These are phyloP conservation scores for Diaporthe ilicicola DNA, from an alignment of 2,329 filamentous ascomycete genomes.

Conservation along the genomic window DNA sequence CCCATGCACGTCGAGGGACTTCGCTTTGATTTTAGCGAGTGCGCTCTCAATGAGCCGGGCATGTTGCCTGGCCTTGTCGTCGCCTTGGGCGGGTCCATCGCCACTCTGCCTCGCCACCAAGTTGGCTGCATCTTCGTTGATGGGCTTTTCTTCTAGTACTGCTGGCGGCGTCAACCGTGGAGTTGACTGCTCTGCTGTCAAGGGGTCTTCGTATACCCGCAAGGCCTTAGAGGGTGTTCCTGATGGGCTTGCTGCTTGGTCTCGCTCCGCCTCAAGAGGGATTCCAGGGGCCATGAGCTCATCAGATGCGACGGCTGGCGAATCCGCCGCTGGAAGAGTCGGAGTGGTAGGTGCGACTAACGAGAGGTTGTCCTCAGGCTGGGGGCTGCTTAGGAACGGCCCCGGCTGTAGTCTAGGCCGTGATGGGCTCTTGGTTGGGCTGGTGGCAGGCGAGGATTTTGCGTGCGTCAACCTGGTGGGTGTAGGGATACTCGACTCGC, in stretches of 20 bases:
- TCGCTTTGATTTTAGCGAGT: conserved; percentile 75
- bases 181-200: conserved; percentile 54
- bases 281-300: conserved; percentile 29
- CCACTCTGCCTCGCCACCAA: conserved; percentile 39
- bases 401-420: conserved; percentile 38
- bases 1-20: conserved; percentile 80
- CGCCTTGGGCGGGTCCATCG: conserved; percentile 31
- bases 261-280: background rate
- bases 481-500: conserved; percentile 59
- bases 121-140: conserved; percentile 63
- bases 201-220: conserved; percentile 71
- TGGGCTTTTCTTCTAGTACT: conserved; percentile 66
- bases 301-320: conserved; percentile 27
- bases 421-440: conserved; percentile 43
- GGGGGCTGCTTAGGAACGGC: conserved; percentile 50
- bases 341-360: conserved; percentile 59
- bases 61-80: conserved; percentile 65
- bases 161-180: conserved; percentile 50
- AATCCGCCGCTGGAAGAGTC: conserved; percentile 32
- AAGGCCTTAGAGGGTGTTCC: conserved; percentile 49
- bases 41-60: conserved; percentile 75
- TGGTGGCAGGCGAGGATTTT: conserved; percentile 50
- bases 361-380: conserved; percentile 62
- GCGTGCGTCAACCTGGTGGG: conserved; percentile 48
- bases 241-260: conserved; percentile 21